Evolutionary conservation across 352 stramenopile species (phyloP).

Genomic region (Pythium utonaiense): DNA sequence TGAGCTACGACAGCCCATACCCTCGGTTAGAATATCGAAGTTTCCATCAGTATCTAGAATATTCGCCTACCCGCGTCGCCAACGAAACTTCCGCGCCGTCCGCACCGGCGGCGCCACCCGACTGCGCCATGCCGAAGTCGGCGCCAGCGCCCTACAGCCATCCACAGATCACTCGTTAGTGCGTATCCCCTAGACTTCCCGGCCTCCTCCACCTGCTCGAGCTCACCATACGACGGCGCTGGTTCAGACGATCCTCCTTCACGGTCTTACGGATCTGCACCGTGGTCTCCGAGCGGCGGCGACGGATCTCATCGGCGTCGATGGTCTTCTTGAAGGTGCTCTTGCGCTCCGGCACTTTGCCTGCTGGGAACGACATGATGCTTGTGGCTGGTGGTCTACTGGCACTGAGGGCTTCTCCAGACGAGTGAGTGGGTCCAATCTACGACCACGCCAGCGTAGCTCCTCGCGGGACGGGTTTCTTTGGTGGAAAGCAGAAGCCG

Average conservation of each 20-base stretch:
- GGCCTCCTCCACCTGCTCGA: not conserved
- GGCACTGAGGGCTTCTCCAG: conserved; percentile 17
- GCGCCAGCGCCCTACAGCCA: conserved; percentile 19
- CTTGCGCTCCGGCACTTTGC: conserved; percentile 71
- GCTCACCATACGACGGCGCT: conserved; percentile 67
- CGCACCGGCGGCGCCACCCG: conserved; percentile 25
- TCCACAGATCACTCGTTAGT: not conserved
- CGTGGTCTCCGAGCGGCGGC: conserved; percentile 71
- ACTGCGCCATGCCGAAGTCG: conserved; percentile 26
- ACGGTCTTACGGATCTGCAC: conserved; percentile 85
- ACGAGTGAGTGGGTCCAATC: conserved; percentile 24
- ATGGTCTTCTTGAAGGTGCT: conserved; percentile 81
- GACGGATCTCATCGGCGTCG: conserved; percentile 69
- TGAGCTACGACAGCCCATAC: conserved; percentile 58
- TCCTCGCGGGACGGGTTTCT: conserved; percentile 16
- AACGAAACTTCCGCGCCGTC: conserved; percentile 46
- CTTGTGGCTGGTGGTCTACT: not conserved
- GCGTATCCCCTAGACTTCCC: not conserved
- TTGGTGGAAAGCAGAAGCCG: conserved; percentile 26
- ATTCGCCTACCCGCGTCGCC: conserved; percentile 44
- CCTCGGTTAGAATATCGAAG: conserved; percentile 10
- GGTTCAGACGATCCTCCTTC: conserved; percentile 79
- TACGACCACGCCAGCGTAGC: not conserved
- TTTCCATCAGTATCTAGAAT: conserved; percentile 8
- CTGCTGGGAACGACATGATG: conserved; percentile 66